Evolutionary conservation across 1,284 basidiomycete species (phyloP).

Genomic region (Amylostereum chailletii): DNA sequence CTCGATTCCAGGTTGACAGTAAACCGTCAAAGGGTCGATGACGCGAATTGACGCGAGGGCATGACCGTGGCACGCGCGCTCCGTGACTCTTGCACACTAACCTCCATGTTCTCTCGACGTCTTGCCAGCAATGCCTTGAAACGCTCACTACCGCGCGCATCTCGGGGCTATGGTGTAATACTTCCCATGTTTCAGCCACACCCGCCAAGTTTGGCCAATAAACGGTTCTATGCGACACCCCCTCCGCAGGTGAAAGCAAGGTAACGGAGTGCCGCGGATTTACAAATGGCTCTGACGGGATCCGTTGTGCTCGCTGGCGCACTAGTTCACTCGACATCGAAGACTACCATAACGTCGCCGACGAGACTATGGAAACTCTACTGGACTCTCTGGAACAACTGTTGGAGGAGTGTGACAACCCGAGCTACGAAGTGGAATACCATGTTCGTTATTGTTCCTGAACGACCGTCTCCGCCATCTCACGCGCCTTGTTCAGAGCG

Average conservation of each 20-base stretch:
- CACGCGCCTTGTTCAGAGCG: constrained; percentile 46
- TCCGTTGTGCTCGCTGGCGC: too few species aligned
- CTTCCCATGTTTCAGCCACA: too few species aligned
- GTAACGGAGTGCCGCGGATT: constrained; percentile 8
- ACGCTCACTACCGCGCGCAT: too few species aligned
- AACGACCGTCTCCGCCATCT: constrained; percentile 2
- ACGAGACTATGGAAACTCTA: constrained; percentile 76
- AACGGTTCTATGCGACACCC: constrained; percentile 11
- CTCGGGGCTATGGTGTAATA: too few species aligned
- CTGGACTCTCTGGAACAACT: constrained; percentile 75
- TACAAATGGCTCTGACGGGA: background rate
- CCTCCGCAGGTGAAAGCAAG: constrained; percentile 15
- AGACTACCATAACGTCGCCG: constrained; percentile 73
- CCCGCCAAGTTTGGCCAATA: too few species aligned
- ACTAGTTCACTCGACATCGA: constrained; percentile 43
- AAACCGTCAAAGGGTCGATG: too few species aligned
- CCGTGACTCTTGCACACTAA: too few species aligned
- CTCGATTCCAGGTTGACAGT: too few species aligned
- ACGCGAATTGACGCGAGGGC: too few species aligned
- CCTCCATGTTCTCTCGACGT: too few species aligned
- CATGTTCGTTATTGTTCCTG: constrained; percentile 51
- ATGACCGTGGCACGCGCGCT: too few species aligned
- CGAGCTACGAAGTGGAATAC: constrained; percentile 86
- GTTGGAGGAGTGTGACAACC: constrained; percentile 51
- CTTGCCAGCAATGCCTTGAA: too few species aligned